Evolutionary conservation across 176 grass and related monocot species (phyloP).

Genomic region (Puccinellia tenuiflora): DNA sequence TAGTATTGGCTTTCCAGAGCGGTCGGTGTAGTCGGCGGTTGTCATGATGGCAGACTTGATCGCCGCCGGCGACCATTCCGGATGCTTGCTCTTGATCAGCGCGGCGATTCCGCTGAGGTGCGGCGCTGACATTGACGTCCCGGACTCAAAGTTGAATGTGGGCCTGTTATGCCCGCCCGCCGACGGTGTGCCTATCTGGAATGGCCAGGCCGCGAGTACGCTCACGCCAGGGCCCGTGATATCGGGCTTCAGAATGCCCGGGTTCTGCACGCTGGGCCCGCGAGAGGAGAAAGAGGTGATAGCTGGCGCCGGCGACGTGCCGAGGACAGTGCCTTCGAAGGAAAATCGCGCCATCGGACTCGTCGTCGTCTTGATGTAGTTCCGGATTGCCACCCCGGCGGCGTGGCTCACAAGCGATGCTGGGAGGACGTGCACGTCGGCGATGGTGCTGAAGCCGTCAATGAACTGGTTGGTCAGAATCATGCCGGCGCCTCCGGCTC

Average conservation of each 20-base stretch:
- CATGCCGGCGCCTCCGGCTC: constrained; percentile 29
- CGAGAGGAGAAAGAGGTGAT: background rate
- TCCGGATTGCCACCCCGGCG: background rate
- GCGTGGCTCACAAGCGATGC: background rate
- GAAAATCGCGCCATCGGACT: background rate
- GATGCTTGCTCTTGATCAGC: background rate
- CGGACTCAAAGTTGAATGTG: too few species aligned
- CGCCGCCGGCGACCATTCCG: constrained; percentile 56
- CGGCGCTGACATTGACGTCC: background rate
- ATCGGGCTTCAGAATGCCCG: background rate
- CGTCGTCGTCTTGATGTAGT: background rate
- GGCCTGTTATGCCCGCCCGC: too few species aligned
- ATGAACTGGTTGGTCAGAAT: background rate
- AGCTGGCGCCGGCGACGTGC: background rate
- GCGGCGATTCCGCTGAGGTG: background rate
- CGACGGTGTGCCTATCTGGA: background rate
- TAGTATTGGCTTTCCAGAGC: background rate
- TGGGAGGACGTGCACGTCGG: background rate
- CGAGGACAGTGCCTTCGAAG: background rate
- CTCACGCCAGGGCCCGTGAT: background rate
- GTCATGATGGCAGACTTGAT: constrained; percentile 87
- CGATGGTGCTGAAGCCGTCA: constrained; percentile 30
- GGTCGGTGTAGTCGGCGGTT: constrained; percentile 22
- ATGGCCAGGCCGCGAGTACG: background rate
- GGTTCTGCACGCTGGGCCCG: background rate